Conservation (phyloP, 73 alveolate genomes). For the Blepharisma stoltei region DNA sequence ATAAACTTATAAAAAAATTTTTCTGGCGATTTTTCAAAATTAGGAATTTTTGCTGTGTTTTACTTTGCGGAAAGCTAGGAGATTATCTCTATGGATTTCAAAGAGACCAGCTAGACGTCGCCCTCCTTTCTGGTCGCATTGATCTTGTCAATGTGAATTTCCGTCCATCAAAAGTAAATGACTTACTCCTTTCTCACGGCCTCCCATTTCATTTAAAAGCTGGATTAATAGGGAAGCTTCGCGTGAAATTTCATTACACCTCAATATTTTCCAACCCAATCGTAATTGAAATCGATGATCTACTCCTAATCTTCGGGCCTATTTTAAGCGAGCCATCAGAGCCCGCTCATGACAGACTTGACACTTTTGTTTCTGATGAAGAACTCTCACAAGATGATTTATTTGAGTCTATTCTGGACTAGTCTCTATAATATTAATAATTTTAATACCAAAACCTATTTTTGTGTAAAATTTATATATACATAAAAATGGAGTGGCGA, state of each 20-base stretch:
- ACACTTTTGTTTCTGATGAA: no score
- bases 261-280: conserved; percentile 14
- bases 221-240: conserved; percentile 35
- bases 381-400: no score
- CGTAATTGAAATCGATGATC: conserved; percentile 44
- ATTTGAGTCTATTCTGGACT: no score
- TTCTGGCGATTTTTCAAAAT: no score
- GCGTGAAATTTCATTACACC: background rate
- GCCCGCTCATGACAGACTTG: no score
- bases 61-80: no score
- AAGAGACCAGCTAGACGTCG: conserved; percentile 37
- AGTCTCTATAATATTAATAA: no score
- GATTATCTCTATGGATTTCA: conserved; percentile 48
- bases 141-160: conserved; percentile 34
- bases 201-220: conserved; percentile 41
- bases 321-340: background rate
- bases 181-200: conserved; percentile 12
- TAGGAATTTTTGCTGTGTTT: no score
- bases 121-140: conserved; percentile 39
- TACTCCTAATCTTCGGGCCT: conserved; percentile 42
- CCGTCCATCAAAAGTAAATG: conserved; percentile 43
- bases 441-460: no score
- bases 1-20: conserved; percentile 19
- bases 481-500: no score
- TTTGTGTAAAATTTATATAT: no score